Percentiles rank a stretch among this genome's conserved stretches.
Evolutionary conservation across 1,139 yeast species (phyloP).

Genomic region (Spencermartinsiella ligniputridi): DNA sequence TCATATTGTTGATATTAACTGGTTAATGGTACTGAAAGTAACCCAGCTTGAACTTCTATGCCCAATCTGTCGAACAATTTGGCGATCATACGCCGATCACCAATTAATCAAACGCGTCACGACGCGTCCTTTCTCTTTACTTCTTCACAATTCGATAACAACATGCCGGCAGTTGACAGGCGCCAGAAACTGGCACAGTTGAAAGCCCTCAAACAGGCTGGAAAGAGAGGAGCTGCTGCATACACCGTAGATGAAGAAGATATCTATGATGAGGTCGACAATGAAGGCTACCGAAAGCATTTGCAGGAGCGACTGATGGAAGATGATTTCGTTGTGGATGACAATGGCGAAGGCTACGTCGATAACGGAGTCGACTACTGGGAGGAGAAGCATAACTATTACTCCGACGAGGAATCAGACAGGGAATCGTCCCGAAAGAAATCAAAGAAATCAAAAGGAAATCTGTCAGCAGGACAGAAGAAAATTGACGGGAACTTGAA

Average conservation of each 20-base stretch:
- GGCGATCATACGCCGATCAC: too few species aligned
- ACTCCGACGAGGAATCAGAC: conserved; percentile 50
- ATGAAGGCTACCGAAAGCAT: conserved; percentile 67
- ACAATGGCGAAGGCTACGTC: conserved; percentile 83
- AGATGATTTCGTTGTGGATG: conserved; percentile 93
- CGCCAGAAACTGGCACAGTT: conserved; percentile 17
- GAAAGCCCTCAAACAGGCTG: conserved; percentile 20
- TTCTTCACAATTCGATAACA: too few species aligned
- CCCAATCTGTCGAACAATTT: too few species aligned
- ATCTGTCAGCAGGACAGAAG: conserved; percentile 10
- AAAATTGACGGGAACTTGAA: conserved; percentile 22
- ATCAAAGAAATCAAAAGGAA: conserved; percentile 31
- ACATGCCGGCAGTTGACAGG: neutral
- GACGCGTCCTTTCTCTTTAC: too few species aligned
- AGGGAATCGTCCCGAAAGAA: conserved; percentile 31
- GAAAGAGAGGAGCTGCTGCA: conserved; percentile 21
- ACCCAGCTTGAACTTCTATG: too few species aligned
- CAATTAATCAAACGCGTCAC: too few species aligned
- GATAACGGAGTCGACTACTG: conserved; percentile 91
- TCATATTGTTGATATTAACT: too few species aligned
- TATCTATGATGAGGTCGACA: conserved; percentile 86
- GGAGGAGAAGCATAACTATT: conserved; percentile 56
- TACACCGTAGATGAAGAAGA: conserved; percentile 30
- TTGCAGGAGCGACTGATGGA: conserved; percentile 76
- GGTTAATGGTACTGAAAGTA: too few species aligned